Percentiles rank a stretch among this genome's conserved stretches.
Conservation (phyloP, 805 yeast species). For the Blastobotrys americana region DNA sequence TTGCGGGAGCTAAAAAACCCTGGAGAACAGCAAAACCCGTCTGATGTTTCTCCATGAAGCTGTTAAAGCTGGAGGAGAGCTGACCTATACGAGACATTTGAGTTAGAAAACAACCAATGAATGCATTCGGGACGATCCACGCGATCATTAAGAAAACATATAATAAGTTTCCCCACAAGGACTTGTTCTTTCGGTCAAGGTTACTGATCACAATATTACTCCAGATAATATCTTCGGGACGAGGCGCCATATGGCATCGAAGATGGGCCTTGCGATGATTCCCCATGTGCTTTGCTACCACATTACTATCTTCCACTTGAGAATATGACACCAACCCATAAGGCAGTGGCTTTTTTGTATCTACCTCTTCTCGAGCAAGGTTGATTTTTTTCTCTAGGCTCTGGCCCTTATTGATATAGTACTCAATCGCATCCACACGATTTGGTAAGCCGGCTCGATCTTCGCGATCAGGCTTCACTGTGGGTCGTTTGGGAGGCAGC, state of each 20-base stretch:
- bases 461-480: slow-evolving; percentile 15
- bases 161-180: slow-evolving; percentile 28
- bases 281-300: slow-evolving; percentile 15
- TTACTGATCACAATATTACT: slow-evolving; percentile 26
- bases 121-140: slow-evolving; percentile 36
- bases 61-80: slow-evolving; percentile 31
- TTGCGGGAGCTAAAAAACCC: slow-evolving; percentile 33
- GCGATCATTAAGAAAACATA: slow-evolving; percentile 25
- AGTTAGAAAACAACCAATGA: slow-evolving; percentile 35
- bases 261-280: slow-evolving; percentile 13
- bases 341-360: slow-evolving; percentile 13
- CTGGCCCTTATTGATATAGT: slow-evolving; percentile 14
- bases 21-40: slow-evolving; percentile 31
- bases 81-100: slow-evolving; percentile 32
- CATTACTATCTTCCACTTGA: slow-evolving; percentile 19
- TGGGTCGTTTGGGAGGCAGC: slow-evolving; percentile 23
- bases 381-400: slow-evolving; percentile 21
- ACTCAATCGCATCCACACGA: slow-evolving; percentile 26
- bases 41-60: slow-evolving; percentile 22
- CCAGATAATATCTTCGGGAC: slow-evolving; percentile 34
- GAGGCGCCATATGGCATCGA: slow-evolving; percentile 27
- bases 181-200: slow-evolving; percentile 27
- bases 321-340: slow-evolving; percentile 31
- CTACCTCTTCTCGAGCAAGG: slow-evolving; percentile 19
- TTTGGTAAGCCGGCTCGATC: slow-evolving; percentile 9